Base-by-base conservation (phyloP, 495 filamentous ascomycete species). In the Lasiosphaeria hispida region DNA sequence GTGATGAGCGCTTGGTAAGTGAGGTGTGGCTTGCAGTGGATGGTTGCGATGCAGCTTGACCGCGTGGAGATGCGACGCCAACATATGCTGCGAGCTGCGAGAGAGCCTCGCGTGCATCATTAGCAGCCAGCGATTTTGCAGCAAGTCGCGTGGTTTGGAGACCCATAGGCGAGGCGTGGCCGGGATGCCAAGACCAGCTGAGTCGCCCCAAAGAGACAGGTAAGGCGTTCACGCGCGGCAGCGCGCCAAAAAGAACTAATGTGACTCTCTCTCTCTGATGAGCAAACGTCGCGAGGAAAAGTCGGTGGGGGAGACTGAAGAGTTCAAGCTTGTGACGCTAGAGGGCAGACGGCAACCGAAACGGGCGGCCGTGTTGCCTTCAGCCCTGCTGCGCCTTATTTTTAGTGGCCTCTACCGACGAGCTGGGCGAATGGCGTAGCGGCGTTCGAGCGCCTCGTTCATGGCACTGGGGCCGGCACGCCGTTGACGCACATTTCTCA, bases 371-470 rank as follows among this genome's bases (percentile, higher is more conserved):
- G 2, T 2, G 23, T 30, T 30, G 23, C 23, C 52, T 61, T 61
- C 59, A 62, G 59, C 59, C 59, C 59, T 62, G 59, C 59, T 62
- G 59, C 59, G 59, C 59, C 59, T 58, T 58, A 53, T 48, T 61
- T 62, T 61, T 61, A 62, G 59, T 39, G 48, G 15, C 39, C 45
- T 39, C 52, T 56, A 19, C 42, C 53, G 55, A 53, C 14, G 11
- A 8, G 18, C 9, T 33, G 35, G 49, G 43, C 54, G 40, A 62
- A 62, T 53, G 40, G 18, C 33, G 38, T 36, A 41, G 23, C 39
- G n/a, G 43, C 15, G 48, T 34, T 42, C n/a, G 30, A 37, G 30
- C 48, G 53, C 59, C 53, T 48, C 43, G 10, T 53, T 57, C 57
- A 36, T 7, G 10, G 7, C 14, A n/a, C 59, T 10, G 47, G 48